phyloP scores from a whole-genome alignment of 73 alveolate species.

The Paraurostyla sp. region DNA sequence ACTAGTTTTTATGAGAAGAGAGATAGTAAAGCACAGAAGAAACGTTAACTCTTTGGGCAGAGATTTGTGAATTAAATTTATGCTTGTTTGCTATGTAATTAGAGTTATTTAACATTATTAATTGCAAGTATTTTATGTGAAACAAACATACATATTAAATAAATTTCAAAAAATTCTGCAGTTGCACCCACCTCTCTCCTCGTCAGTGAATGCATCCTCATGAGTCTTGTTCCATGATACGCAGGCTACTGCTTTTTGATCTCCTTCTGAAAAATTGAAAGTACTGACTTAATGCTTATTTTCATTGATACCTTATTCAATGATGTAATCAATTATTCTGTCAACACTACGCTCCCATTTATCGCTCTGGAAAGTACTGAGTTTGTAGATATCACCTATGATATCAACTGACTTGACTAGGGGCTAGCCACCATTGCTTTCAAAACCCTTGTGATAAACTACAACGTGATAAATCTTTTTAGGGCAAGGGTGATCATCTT shows the following conservation, averaged over 20 bases:
- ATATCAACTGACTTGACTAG: neutral
- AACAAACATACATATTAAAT: too few species aligned
- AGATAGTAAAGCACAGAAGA: constrained; percentile 21
- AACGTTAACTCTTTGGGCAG: neutral
- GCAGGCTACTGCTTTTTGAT: neutral
- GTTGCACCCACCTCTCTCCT: constrained; percentile 48
- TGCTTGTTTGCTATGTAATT: neutral
- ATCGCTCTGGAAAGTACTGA: neutral
- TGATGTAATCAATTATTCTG: neutral
- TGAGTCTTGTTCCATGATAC: constrained; percentile 25
- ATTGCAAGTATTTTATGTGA: neutral
- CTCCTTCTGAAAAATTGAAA: neutral
- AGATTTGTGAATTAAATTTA: neutral
- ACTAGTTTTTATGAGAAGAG: constrained; percentile 35
- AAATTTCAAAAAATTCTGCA: constrained; percentile 55
- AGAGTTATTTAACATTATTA: neutral
- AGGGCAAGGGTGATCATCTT: constrained; percentile 59
- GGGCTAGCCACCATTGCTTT: neutral
- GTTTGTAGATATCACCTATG: neutral
- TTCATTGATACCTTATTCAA: neutral
- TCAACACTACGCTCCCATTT: neutral
- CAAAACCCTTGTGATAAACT: constrained; percentile 23
- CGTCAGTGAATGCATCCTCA: constrained; percentile 31
- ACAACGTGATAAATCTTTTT: constrained; percentile 17
- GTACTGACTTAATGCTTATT: neutral